Evolutionary conservation across 192 early-diverging fungal genomes (phyloP).

Genomic region (Mortierella claussenii): DNA sequence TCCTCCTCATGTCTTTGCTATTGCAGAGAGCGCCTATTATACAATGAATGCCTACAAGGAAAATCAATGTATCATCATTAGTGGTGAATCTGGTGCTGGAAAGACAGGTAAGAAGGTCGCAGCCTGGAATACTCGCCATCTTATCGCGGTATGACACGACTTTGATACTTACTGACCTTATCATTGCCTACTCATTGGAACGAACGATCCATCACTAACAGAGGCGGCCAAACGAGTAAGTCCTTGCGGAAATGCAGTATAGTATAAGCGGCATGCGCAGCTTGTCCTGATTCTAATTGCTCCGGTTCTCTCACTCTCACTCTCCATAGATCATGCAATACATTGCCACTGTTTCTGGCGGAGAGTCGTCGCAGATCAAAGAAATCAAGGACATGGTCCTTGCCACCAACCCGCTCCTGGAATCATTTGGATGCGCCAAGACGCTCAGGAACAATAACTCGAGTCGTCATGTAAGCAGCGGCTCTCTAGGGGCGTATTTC

Average conservation of each 20-base stretch:
- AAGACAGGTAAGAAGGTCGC: slow-evolving; percentile 72
- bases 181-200: too few relatives aligned
- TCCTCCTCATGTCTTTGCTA: slow-evolving; percentile 98
- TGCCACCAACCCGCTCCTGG: slow-evolving; percentile 97
- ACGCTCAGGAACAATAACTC: slow-evolving; percentile 99
- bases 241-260: background rate
- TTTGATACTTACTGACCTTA: too few relatives aligned
- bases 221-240: slow-evolving; percentile 85
- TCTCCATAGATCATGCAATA: slow-evolving; percentile 90
- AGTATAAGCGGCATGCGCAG: background rate
- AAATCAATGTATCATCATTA: slow-evolving; percentile 99
- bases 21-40: slow-evolving; percentile 91
- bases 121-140: too few relatives aligned
- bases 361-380: slow-evolving; percentile 81
- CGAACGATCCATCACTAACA: too few relatives aligned
- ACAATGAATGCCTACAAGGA: slow-evolving; percentile 99
- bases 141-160: too few relatives aligned
- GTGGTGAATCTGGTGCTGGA: slow-evolving; percentile 95
- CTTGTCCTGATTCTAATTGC: background rate
- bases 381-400: slow-evolving; percentile 98
- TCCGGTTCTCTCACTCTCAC: background rate
- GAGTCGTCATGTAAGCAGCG: slow-evolving; percentile 86
- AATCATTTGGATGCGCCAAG: slow-evolving; percentile 99
- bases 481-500: too few relatives aligned
- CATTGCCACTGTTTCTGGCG: slow-evolving; percentile 95